Evolutionary conservation across 73 alveolate species (phyloP).

Genomic region (Paramecium octaurelia): DNA sequence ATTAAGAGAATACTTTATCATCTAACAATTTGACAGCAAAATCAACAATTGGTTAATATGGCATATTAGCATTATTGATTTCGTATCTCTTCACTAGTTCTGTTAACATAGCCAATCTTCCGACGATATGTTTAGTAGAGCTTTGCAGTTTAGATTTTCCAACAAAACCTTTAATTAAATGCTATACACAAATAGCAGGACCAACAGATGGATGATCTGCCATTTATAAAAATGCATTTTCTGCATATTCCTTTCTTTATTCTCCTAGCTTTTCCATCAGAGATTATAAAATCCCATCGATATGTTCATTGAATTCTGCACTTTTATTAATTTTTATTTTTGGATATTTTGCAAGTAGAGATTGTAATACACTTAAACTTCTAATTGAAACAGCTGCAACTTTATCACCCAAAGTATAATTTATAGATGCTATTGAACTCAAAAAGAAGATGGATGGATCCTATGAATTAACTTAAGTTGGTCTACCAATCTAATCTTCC

Average conservation of each 20-base stretch:
- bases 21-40: constrained; percentile 80
- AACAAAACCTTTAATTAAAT: constrained; percentile 75
- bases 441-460: constrained; percentile 75
- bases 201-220: constrained; percentile 90
- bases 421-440: constrained; percentile 86
- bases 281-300: constrained; percentile 73
- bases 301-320: constrained; percentile 53
- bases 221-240: constrained; percentile 79
- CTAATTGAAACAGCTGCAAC: constrained; percentile 81
- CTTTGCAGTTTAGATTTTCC: constrained; percentile 70
- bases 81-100: constrained; percentile 79
- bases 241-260: constrained; percentile 90
- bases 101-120: constrained; percentile 80
- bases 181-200: constrained; percentile 69
- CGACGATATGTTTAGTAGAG: constrained; percentile 84
- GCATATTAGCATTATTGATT: constrained; percentile 80
- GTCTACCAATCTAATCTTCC: constrained; percentile 47
- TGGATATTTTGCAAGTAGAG: constrained; percentile 49
- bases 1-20: constrained; percentile 45
- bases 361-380: constrained; percentile 70
- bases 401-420: constrained; percentile 82
- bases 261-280: constrained; percentile 92
- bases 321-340: not conserved
- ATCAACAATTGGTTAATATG: constrained; percentile 76
- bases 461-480: constrained; percentile 12